Conservation (phyloP, 208 protist genomes). For the Porcisia deanei region DNA sequence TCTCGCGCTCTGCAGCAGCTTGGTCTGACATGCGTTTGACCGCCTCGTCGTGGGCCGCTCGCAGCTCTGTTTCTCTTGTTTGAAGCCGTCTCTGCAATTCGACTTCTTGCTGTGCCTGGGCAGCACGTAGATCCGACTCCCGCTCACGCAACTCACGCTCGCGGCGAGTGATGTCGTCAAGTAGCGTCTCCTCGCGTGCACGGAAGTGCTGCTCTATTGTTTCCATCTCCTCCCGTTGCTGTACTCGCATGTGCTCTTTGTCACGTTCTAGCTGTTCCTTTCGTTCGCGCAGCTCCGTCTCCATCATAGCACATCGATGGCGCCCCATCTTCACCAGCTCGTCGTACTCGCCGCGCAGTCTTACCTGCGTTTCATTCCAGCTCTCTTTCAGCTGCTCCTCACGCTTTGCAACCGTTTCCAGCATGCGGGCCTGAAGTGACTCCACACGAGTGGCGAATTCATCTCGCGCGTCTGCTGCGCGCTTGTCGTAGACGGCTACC, state of each 20-base stretch:
- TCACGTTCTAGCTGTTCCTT: slow-evolving; percentile 42
- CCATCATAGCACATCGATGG: slow-evolving; percentile 34
- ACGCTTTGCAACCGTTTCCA: slow-evolving; percentile 33
- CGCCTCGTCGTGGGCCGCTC: slow-evolving; percentile 50
- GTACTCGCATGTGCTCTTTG: slow-evolving; percentile 35
- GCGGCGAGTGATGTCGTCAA: slow-evolving; percentile 49
- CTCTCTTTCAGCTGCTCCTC: slow-evolving; percentile 42
- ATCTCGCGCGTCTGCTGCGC: slow-evolving; percentile 29
- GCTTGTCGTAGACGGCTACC: slow-evolving; percentile 40
- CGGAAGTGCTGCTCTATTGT: slow-evolving; percentile 32
- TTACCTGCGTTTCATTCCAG: slow-evolving; percentile 36
- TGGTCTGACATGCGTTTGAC: slow-evolving; percentile 40
- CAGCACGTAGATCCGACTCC: slow-evolving; percentile 43
- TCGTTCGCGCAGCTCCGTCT: slow-evolving; percentile 40
- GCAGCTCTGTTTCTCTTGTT: slow-evolving; percentile 50
- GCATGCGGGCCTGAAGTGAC: slow-evolving; percentile 36
- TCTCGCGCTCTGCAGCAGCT: slow-evolving; percentile 49
- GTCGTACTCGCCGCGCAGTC: slow-evolving; percentile 40
- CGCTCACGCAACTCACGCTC: slow-evolving; percentile 54
- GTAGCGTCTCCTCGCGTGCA: slow-evolving; percentile 48
- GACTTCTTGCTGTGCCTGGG: slow-evolving; percentile 39
- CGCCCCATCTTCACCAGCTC: slow-evolving; percentile 31
- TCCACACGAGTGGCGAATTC: slow-evolving; percentile 36
- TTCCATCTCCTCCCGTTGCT: slow-evolving; percentile 33
- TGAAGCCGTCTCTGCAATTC: slow-evolving; percentile 35